A percentile compares a stretch with the other conserved stretches of the same genome.
These are phyloP conservation scores for Pontederia crassipes DNA, from an alignment of 176 grass and related monocot genomes.

Conservation along the genomic window DNA sequence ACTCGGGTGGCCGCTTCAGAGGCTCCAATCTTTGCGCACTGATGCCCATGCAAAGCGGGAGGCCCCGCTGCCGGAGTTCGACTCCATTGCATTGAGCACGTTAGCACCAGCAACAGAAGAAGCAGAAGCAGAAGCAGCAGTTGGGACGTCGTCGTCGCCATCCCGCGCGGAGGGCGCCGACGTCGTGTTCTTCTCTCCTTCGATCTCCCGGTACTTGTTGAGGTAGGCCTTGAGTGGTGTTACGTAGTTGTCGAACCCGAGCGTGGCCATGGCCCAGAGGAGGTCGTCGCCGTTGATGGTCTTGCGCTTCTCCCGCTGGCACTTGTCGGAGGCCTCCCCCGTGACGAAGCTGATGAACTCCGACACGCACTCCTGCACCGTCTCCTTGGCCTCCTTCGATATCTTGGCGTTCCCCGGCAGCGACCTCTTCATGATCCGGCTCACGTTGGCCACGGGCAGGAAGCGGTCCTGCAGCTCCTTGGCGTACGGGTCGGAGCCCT, in stretches of 20 bases:
- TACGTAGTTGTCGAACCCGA: slow-evolving; percentile 7
- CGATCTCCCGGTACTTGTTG: slow-evolving; percentile 1
- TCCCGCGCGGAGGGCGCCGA: neutral
- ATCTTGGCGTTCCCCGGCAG: slow-evolving; percentile 9
- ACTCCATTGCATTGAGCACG: no score
- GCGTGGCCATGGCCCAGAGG: slow-evolving; percentile 9
- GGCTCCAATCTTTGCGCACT: no score
- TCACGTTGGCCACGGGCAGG: slow-evolving; percentile 9
- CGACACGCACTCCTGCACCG: slow-evolving; percentile 8
- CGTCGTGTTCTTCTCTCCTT: neutral
- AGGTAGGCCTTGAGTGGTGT: slow-evolving; percentile 3
- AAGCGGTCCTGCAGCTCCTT: slow-evolving; percentile 3
- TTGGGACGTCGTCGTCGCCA: neutral
- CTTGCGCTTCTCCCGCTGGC: slow-evolving; percentile 9
- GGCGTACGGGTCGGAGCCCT: no score
- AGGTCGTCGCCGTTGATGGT: slow-evolving; percentile 12
- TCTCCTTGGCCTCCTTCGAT: slow-evolving; percentile 9
- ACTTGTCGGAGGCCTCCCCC: slow-evolving; percentile 5
- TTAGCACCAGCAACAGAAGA: no score
- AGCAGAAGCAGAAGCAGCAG: no score
- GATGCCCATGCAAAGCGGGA: no score
- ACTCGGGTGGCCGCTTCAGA: no score
- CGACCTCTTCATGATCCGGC: slow-evolving; percentile 6
- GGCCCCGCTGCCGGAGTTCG: no score
- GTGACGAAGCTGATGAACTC: slow-evolving; percentile 11